phyloP scores from a whole-genome alignment of 345 rosid genomes.

The Dimocarpus longan region DNA sequence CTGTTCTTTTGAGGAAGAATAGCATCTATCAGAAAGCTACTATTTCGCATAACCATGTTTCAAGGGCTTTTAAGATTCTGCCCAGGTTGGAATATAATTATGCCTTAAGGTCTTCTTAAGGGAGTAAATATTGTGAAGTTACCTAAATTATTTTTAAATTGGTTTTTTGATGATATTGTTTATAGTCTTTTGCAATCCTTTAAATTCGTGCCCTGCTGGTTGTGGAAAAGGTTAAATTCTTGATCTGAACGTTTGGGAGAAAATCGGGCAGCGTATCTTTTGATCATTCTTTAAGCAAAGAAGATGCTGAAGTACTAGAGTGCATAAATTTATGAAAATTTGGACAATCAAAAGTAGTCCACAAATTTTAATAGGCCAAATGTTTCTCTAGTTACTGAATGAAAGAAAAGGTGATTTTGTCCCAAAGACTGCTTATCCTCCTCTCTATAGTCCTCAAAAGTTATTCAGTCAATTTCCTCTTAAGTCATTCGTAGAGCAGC shows the following conservation, averaged over 20 bases:
- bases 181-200: background rate
- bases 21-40: background rate
- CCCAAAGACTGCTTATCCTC: too few species aligned
- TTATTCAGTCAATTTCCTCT: too few species aligned
- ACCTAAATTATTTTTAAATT: background rate
- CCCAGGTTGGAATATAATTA: background rate
- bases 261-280: background rate
- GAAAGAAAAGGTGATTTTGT: too few species aligned
- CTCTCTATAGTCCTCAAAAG: too few species aligned
- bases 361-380: background rate
- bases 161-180: background rate
- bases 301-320: background rate
- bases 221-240: too few species aligned
- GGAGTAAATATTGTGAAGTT: background rate
- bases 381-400: background rate
- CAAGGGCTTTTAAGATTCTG: background rate
- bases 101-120: background rate
- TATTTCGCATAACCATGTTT: background rate
- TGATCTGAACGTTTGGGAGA: background rate
- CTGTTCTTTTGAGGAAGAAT: background rate
- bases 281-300: background rate
- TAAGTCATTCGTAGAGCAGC: background rate
- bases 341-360: background rate
- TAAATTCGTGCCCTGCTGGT: background rate
- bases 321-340: too few species aligned